Evolutionary conservation across 2,329 filamentous ascomycete genomes (phyloP).

Genomic region (Fusarium sp.): DNA sequence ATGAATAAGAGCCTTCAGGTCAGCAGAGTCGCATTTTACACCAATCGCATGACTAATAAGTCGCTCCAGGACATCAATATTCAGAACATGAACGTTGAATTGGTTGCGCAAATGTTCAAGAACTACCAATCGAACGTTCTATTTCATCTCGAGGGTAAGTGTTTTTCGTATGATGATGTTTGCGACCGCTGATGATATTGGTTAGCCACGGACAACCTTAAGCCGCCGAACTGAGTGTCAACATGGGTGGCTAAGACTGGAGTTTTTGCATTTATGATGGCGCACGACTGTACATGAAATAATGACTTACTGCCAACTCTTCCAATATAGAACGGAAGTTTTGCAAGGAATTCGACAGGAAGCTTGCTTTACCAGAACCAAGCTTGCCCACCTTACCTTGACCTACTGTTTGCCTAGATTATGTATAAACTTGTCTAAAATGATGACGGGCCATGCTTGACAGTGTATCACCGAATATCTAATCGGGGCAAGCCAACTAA

Average conservation of each 20-base stretch:
- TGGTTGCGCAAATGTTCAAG: conserved; percentile 99
- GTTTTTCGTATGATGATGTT: too few species aligned
- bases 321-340: background rate
- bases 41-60: background rate
- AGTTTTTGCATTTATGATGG: background rate
- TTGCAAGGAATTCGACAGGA: background rate
- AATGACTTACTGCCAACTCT: background rate
- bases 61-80: conserved; percentile 87
- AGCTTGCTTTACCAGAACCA: background rate
- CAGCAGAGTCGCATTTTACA: background rate
- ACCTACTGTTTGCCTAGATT: background rate
- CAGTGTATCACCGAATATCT: background rate
- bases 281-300: conserved; percentile 23
- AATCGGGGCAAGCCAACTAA: background rate
- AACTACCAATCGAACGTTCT: conserved; percentile 99
- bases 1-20: conserved; percentile 94
- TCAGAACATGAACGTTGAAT: conserved; percentile 98
- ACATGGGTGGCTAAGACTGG: background rate
- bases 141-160: conserved; percentile 92
- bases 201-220: conserved; percentile 82
- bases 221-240: conserved; percentile 65
- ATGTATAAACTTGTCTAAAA: background rate
- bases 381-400: background rate
- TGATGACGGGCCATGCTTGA: background rate
- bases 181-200: conserved; percentile 1